phyloP scores from a whole-genome alignment of 495 filamentous ascomycete species.

The Penicillium crystallinum region DNA sequence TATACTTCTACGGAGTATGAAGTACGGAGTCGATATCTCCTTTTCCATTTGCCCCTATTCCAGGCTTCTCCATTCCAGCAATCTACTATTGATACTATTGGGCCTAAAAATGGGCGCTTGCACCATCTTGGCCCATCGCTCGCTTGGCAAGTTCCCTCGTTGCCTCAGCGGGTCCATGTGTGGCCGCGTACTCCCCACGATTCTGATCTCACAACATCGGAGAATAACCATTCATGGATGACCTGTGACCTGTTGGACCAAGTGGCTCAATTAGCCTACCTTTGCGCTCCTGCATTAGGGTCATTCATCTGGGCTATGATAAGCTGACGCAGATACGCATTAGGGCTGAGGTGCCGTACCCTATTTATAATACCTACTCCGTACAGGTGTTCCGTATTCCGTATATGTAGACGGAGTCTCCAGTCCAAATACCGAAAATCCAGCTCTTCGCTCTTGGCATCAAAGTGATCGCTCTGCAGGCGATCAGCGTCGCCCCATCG shows the following conservation, averaged over 20 bases:
- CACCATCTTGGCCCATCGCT: neutral
- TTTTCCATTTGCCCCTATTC: neutral
- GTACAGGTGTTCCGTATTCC: too few relatives aligned
- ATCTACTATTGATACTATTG: neutral
- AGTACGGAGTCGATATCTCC: neutral
- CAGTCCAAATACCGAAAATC: too few relatives aligned
- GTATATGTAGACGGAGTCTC: too few relatives aligned
- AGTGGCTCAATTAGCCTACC: too few relatives aligned
- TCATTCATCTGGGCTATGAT: too few relatives aligned
- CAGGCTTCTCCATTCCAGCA: neutral
- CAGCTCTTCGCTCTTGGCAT: neutral
- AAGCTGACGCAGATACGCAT: too few relatives aligned
- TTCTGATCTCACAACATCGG: too few relatives aligned
- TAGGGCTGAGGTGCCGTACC: too few relatives aligned
- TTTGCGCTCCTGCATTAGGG: neutral
- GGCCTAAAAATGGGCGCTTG: constrained; percentile 1
- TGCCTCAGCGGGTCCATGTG: neutral
- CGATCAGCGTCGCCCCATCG: neutral
- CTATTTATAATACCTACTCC: too few relatives aligned
- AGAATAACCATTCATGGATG: too few relatives aligned
- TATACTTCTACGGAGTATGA: neutral
- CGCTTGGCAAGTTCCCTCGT: neutral
- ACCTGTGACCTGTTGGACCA: too few relatives aligned
- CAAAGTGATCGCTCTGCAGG: neutral
- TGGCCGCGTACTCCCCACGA: too few relatives aligned